Evolutionary conservation across 2,329 filamentous ascomycete species (phyloP), one percentile per base, ranked within the genome.

Genomic region (Fusarium sp.): DNA sequence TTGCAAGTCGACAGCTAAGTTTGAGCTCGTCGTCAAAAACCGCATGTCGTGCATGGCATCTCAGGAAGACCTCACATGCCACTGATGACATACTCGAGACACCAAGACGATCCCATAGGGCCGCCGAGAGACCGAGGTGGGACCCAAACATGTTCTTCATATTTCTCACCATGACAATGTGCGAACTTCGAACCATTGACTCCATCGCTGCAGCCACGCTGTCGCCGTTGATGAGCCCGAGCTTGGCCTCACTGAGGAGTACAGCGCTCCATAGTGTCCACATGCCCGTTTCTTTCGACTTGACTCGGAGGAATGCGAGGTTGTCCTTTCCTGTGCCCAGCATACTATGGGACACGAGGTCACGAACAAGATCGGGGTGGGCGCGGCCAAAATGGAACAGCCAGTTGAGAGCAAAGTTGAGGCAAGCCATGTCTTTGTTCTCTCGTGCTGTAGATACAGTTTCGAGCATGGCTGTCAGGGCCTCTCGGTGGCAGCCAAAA

Each of bases 371-470:
- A 62, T 90, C 87, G 0, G 95, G 93, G 76, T 96, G 95, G 1
- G 93, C 91, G 78, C 94, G 94, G n/a, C 92, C 93, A 76, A 98
- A 97, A 79, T 98, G 94, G 78, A 97, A 97, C 4, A 98, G 87
- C 96, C 96, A 99, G 79, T 95, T 97, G 70, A 99, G 89, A 35
- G 95, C 94, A 83, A 97, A 98, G 81, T 98, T 98, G 65, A 99
- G 87, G 79, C 96, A 98, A 5, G 90, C 92, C 86, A 94, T 94
- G 79, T 99, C 96, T 73, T 95, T 92, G 75, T 97, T 97, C 81
- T 98, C 96, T 70, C 96, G 88, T 1, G 96, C 96, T n/a, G 95
- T 97, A 0, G 95, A 92, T 36, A 99, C 95, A 0, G 96, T 95
- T 81, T 98, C 96, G 49, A 97, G 91, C 91, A 99, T 98, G 14